Conservation (phyloP, 139 green algal species). For the Pseudopediastrum boryanum region DNA sequence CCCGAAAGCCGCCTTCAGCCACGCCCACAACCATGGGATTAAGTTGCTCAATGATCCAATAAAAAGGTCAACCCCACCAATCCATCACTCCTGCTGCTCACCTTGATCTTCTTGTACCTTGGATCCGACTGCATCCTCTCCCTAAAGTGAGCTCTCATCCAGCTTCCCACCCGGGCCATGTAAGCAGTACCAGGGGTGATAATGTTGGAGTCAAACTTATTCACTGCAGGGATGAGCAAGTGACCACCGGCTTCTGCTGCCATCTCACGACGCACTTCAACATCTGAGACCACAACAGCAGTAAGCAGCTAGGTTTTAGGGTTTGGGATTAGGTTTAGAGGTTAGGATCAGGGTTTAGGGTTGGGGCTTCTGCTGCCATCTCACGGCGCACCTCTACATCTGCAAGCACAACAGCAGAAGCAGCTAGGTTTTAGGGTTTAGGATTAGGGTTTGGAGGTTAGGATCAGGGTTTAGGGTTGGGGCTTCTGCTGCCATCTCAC, state of each 20-base stretch:
- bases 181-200: conserved; percentile 73
- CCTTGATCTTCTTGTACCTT: no score
- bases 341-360: not conserved
- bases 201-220: conserved; percentile 82
- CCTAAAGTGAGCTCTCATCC: not conserved
- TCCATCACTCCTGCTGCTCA: no score
- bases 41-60: no score
- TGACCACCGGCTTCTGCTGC: conserved; percentile 41
- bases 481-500: conserved; percentile 50
- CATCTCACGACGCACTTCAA: conserved; percentile 68
- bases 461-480: not conserved
- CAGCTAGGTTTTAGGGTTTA: not conserved
- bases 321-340: not conserved
- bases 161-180: not conserved
- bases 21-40: no score
- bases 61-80: no score
- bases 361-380: conserved; percentile 37
- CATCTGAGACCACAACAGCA: conserved; percentile 32
- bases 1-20: no score
- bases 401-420: conserved; percentile 1
- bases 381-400: conserved; percentile 63
- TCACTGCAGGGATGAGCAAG: conserved; percentile 44
- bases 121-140: not conserved
- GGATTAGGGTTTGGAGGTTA: not conserved
- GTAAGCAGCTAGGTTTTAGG: not conserved